Evolutionary conservation across 768 basidiomycete species (phyloP), one percentile per base, ranked within the genome.

Genomic region (Pleurotus tuoliensis): DNA sequence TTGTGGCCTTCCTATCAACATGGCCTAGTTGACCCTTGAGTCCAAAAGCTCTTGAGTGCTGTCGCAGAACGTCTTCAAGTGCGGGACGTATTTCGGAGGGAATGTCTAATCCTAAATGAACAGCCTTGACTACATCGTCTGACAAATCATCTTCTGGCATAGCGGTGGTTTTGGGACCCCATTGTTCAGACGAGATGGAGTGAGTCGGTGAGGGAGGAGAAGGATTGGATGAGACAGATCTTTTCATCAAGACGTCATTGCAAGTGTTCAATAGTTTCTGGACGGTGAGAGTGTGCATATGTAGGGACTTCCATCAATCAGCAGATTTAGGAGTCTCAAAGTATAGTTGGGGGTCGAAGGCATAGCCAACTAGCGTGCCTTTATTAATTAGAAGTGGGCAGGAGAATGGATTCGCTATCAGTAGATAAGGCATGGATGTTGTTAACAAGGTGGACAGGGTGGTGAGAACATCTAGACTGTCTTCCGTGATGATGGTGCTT

Each of bases 11-110:
- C 1, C 56, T 62, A 3, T 58, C 54, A 13, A 66, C 64, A 4
- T 64, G 50, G 4, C 72, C 72, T 13, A 73, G 56, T 12, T 69
- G 41, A 11, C 67, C 69, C 46, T 71, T 61, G 0, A 73, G 39
- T 11, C 70, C 66, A 54, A 73, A 73, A 0, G 65, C 72, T 30
- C 43, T 22, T 57, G 55, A 1, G 58, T 65, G 56, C 22, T 56
- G 57, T n/a, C 30, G 5, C 1, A 67, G 4, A 3, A 68, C 46
- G 47, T 63, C 56, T 39, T 58, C 44, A 11, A 73, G 47, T 3
- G 34, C 20, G 2, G 20, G 20, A 20, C 20, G 2, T 20, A 20
- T 20, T 20, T 20, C 4, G n/a, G 2, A 1, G 56, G 46, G 6
- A 56, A 20, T 20, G 20, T 20, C 20, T 20, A 2, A 20, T 20